phyloP scores from a whole-genome alignment of 129 eudicot genomes.

The Saposhnikovia divaricata region DNA sequence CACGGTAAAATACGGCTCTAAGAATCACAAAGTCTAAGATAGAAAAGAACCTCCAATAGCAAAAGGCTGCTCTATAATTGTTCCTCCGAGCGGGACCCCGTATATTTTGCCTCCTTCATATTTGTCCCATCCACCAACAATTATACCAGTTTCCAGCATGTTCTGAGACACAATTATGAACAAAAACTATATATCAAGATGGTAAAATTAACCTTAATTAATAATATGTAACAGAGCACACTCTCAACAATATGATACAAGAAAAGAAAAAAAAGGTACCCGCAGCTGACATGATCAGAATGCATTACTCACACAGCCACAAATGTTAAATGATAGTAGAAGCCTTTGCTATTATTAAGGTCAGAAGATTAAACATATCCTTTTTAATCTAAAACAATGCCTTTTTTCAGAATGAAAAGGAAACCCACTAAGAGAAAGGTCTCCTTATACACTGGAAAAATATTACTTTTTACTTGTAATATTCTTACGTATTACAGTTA shows the following conservation, averaged over 20 bases:
- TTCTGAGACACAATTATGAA: constrained; percentile 31
- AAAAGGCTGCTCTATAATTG: constrained; percentile 88
- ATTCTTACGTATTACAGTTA: neutral
- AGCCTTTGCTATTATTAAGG: neutral
- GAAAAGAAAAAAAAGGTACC: neutral
- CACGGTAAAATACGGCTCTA: neutral
- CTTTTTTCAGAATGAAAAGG: neutral
- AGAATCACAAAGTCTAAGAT: neutral
- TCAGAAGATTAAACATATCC: neutral
- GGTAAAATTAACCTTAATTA: neutral
- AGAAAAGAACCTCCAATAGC: constrained; percentile 82
- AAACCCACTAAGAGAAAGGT: neutral
- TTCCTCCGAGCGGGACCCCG: constrained; percentile 96
- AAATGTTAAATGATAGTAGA: neutral
- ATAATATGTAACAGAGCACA: neutral
- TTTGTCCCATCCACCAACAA: constrained; percentile 99
- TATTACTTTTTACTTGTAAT: neutral
- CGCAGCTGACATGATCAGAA: neutral
- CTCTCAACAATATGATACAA: neutral
- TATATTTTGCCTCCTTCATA: constrained; percentile 94
- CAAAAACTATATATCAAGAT: neutral
- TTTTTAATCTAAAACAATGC: neutral
- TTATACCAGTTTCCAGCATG: constrained; percentile 89
- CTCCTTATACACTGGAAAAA: neutral
- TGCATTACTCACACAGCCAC: constrained; percentile 1